Base-by-base conservation (phyloP, 1,284 basidiomycete species). In the Moesziomyces aphidis region DNA sequence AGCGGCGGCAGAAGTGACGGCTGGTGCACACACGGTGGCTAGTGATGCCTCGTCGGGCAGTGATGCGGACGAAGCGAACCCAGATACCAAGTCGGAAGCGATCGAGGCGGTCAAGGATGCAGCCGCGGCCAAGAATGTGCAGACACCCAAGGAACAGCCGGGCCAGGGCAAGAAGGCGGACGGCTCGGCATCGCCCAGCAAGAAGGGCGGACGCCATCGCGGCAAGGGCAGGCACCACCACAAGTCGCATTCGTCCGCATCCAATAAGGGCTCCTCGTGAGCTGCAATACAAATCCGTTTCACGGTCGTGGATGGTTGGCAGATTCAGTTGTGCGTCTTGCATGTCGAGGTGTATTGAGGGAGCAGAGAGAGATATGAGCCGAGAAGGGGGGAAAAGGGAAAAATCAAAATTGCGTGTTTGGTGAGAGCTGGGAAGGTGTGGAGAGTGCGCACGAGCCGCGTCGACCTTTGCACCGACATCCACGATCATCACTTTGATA, bases 151-250 rank as follows among this genome's bases (percentile, higher is more conserved):
- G 22, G 36, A 17, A 6, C 39, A 45, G 46, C 28, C 44, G 22
- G 48, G 48, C 3, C 56, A 55, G 49, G 57, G 53, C 15, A 52
- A 50, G 24, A 70, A 64, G 17, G 39, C 39, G 39, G 58, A 70
- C 23, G 61, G 54, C 26, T 45, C 57, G 31, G 61, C 57, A n/a
- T 64, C 67, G 5, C 67, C 67, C 0, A 44, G 31, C 17, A 70
- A 61, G 36, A 56, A 49, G 10, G 56, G 61, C 13, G 28, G 66
- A 23, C 51, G 56, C 5, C 51, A 59, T 23, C 28, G 61, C 4
- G 66, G 66, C 42, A 70, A 64, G 17, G 64, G 64, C 3, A 26
- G 61, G 42, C 67, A 70, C 22, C 48, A 63, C 61, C 64, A 70
- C 61, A 70, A 70, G 54, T 70, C 61, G 42, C 55, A 53, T 45